Evolutionary conservation across 2,329 filamentous ascomycete species (phyloP).

Genomic region (Paecilomyces sp.): DNA sequence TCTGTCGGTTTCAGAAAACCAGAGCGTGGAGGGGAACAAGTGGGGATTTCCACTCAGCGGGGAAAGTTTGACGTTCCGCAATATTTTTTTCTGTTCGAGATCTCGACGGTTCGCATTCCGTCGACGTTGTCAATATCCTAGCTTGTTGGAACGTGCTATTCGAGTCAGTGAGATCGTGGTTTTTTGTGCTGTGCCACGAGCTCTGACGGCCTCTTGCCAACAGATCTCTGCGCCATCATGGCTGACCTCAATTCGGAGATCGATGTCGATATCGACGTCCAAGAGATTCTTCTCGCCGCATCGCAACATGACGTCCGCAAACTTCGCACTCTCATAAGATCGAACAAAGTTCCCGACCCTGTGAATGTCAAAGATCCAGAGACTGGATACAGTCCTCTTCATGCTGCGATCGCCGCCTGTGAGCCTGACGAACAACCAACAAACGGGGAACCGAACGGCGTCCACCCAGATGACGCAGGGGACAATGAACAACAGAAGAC

Average conservation of each 20-base stretch:
- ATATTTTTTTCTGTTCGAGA: neutral
- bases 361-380: constrained; percentile 74
- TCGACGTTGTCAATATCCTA: neutral
- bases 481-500: constrained; percentile 17
- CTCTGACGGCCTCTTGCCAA: neutral
- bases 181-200: neutral
- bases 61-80: neutral
- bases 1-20: neutral
- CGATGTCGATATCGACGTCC: constrained; percentile 35
- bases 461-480: constrained; percentile 15
- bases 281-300: constrained; percentile 59
- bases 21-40: neutral
- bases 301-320: constrained; percentile 60
- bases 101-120: neutral
- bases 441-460: constrained; percentile 15
- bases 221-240: neutral
- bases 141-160: neutral
- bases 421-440: constrained; percentile 31
- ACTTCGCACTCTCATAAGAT: constrained; percentile 63
- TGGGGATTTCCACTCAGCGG: neutral
- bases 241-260: constrained; percentile 14
- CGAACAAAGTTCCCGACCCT: constrained; percentile 43
- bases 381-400: constrained; percentile 80
- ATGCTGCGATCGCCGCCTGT: constrained; percentile 79
- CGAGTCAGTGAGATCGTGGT: neutral